These are phyloP conservation scores for Lathyrus aphaca DNA, from an alignment of 306 rosid genomes.

Conservation along the genomic window DNA sequence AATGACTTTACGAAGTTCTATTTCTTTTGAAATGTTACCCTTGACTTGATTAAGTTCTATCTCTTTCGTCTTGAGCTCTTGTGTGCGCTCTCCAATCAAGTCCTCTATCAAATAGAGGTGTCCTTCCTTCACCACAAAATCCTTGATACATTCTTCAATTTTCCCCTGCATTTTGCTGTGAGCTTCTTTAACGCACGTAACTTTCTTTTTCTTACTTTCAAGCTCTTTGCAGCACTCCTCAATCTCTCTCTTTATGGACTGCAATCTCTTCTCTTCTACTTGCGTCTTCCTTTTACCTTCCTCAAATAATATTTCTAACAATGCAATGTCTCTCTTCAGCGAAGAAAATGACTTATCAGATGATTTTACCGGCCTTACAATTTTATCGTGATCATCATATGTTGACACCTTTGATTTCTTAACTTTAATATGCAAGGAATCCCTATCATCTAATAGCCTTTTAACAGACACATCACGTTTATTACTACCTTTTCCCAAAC, in stretches of 20 bases:
- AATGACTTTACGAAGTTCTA: too few relatives aligned
- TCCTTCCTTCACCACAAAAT: slow-evolving; percentile 25
- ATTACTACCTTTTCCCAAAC: not conserved
- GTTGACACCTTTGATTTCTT: slow-evolving; percentile 31
- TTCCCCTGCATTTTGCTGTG: slow-evolving; percentile 4
- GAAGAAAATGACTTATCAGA: not conserved
- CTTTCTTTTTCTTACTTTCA: slow-evolving; percentile 43
- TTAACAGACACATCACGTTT: slow-evolving; percentile 17
- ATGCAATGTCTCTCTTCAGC: slow-evolving; percentile 31
- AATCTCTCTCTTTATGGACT: slow-evolving; percentile 33
- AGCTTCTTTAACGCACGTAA: slow-evolving; percentile 2
- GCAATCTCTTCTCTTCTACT: slow-evolving; percentile 35
- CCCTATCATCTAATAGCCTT: slow-evolving; percentile 17
- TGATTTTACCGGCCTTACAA: not conserved
- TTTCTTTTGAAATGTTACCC: not conserved
- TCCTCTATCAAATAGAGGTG: not conserved
- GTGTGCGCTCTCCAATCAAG: slow-evolving; percentile 7
- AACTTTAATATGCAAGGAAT: not conserved
- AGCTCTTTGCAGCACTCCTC: slow-evolving; percentile 44
- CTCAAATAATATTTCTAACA: slow-evolving; percentile 12
- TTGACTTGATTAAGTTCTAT: not conserved
- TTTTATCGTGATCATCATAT: slow-evolving; percentile 11
- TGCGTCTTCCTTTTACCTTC: slow-evolving; percentile 15
- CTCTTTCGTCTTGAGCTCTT: not conserved
- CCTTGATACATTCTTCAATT: slow-evolving; percentile 25